Base-by-base conservation (phyloP, 768 basidiomycete genomes). In the Suillus plorans region DNA sequence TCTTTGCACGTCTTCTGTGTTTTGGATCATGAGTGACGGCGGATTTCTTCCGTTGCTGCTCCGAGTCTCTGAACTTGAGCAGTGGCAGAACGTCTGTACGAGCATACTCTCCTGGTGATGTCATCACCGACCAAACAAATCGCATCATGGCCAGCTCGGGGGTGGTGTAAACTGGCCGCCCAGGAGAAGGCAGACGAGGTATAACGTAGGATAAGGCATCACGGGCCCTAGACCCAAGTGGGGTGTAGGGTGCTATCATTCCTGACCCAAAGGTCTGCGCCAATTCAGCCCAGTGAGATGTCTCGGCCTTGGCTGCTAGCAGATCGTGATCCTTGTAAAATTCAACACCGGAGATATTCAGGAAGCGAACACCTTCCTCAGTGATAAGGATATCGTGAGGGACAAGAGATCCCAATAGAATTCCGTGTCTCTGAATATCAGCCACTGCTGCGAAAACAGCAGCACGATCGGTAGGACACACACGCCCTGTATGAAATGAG, bases 391-490 rank as follows among this genome's bases (percentile, higher is more conserved):
- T 74, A 16, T 73, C 69, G 20, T 45, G n/a, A 28, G 50, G 62
- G 50, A 64, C 22, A 28, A 76, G 66, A 8, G 6, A 18, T 50
- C 56, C 34, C 22, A 77, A 60, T 31, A 64, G 41, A 34, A 76
- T 39, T 37, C 76, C 76, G 20, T 75, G 75, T 42, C 52, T 70
- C 62, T 73, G 76, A n/a, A 77, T 70, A 28, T 77, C 72, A 4
- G 73, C 70, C 20, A 77, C n/a, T 9, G 76, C 76, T 36, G 72
- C 70, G 25, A 66, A 74, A 52, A 76, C 72, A 28, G 68, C 72
- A 25, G 64, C 55, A 36, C 73, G 73, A 65, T 78, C 77, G 9
- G 68, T 65, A 8, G 45, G 58, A 25, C 70, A 70, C 42, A 73
- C 47, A 1, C 56, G 56, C 25, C 73, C 75, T 77, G 42, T 22